A percentile compares a stretch with the other conserved stretches of the same genome.
Conservation (phyloP, 2,329 filamentous ascomycete species). For the Sporothrix brunneoviolacea region DNA sequence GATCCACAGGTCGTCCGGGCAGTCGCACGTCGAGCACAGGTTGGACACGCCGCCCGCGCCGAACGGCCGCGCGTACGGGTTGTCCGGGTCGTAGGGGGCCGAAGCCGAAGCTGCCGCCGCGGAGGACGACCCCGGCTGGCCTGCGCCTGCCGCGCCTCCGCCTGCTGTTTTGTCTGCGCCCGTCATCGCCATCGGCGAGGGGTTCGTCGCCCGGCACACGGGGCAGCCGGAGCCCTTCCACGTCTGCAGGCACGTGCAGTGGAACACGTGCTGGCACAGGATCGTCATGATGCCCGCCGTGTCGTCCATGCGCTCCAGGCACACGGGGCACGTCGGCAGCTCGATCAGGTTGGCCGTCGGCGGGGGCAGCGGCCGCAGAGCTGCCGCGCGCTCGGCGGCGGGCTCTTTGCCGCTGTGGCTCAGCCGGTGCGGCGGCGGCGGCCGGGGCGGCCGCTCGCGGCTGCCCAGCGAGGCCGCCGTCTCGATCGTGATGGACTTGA, state of each 20-base stretch:
- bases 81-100: conserved; percentile 36
- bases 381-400: conserved; percentile 34
- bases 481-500: conserved; percentile 85
- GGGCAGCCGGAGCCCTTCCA: conserved; percentile 94
- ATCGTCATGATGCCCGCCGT: conserved; percentile 93
- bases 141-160: conserved; percentile 7
- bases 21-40: conserved; percentile 76
- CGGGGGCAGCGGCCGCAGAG: conserved; percentile 55
- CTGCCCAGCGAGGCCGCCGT: conserved; percentile 26
- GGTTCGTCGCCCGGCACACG: conserved; percentile 80
- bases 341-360: conserved; percentile 80
- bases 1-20: conserved; percentile 81
- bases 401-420: conserved; percentile 7
- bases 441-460: neutral
- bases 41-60: conserved; percentile 54
- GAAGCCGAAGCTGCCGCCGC: neutral
- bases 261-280: conserved; percentile 94
- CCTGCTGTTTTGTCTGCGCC: neutral
- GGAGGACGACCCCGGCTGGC: neutral
- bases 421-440: conserved; percentile 14
- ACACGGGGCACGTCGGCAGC: conserved; percentile 91
- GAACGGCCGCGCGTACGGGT: conserved; percentile 49
- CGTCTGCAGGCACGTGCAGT: conserved; percentile 91
- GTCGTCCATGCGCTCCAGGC: conserved; percentile 96
- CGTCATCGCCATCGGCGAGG: conserved; percentile 25